Conservation (phyloP, 257 asterid genomes). For the Fraxinus excelsior region DNA sequence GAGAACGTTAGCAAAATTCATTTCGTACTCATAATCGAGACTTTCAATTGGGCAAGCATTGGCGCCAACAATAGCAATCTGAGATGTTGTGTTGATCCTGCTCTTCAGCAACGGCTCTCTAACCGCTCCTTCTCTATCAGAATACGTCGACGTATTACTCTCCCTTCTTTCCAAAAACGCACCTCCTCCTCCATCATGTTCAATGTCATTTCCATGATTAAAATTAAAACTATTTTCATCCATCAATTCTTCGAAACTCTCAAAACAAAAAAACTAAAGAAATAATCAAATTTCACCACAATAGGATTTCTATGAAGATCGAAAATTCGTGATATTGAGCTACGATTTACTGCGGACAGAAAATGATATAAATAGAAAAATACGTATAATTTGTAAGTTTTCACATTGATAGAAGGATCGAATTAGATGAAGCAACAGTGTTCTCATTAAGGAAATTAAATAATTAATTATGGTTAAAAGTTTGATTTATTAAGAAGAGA, state of each 20-base stretch:
- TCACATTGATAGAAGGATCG: background rate
- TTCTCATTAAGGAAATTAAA: too few species aligned
- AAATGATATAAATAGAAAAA: background rate
- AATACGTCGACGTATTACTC: slow-evolving; percentile 45
- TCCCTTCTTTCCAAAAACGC: slow-evolving; percentile 26
- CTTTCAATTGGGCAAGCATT: slow-evolving; percentile 38
- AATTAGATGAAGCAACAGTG: background rate
- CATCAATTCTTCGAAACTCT: slow-evolving; percentile 6
- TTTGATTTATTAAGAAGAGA: too few species aligned
- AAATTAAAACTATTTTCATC: slow-evolving; percentile 21
- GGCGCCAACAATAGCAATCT: slow-evolving; percentile 43
- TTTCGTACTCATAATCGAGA: slow-evolving; percentile 39
- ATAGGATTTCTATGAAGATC: too few species aligned
- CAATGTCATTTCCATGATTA: slow-evolving; percentile 46
- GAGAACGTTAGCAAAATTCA: background rate
- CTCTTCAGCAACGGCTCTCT: slow-evolving; percentile 42
- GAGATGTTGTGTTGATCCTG: slow-evolving; percentile 48
- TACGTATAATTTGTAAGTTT: background rate
- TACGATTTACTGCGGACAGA: background rate
- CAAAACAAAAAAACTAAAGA: slow-evolving; percentile 7
- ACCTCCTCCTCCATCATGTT: slow-evolving; percentile 39
- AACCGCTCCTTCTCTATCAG: slow-evolving; percentile 23
- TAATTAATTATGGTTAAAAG: too few species aligned
- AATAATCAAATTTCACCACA: background rate
- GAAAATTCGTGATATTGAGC: background rate